Evolutionary conservation across 805 yeast genomes (phyloP), one percentile per base, ranked within the genome.

Genomic region (Pichia nakasei): DNA sequence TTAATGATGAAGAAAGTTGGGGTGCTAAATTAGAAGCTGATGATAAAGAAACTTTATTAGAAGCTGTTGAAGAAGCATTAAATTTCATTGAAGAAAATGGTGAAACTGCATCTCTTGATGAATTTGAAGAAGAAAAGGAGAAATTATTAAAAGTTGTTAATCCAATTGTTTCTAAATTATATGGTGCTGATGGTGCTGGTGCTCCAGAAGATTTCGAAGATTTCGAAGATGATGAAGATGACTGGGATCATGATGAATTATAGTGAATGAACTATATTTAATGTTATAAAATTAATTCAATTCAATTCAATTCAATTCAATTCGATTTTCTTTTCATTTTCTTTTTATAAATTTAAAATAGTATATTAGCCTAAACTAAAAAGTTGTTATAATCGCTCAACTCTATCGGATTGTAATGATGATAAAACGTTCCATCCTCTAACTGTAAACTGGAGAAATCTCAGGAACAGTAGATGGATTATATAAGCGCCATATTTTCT

Each of bases 131-230:
- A 66, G 94, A 88, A 70, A 85, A 78, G 68, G 89, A 84, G 57
- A 69, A 83, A 60, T 76, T 91, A 65, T 76, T 82, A 50, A 76
- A 83, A 56, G 70, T 83, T 58, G 95, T 96, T 39, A 81, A 82
- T 66, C 97, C 97, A 65, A 89, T 93, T 59, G 85, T 96, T 41
- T 75, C 91, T 52, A 93, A 91, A 73, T 69, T 91, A 46, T 84
- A 83, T 65, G 45, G 35, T 39, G 26, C 37, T 17, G 50, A 42
- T 34, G 52, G 46, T 37, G 46, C 42, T 27, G 32, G 74, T 17
- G 84, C 18, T 6, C 4, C 21, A 17, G 34, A 32, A 32, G 34
- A 32, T 32, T 8, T n/a, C 13, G 34, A 75, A 17, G 84, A 74
- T 41, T 73, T 66, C 17, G 79, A 71, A 22, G 76, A 71, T 46